Evolutionary conservation across 179 eudicot species (phyloP).

Genomic region (Beta macrorhiza): DNA sequence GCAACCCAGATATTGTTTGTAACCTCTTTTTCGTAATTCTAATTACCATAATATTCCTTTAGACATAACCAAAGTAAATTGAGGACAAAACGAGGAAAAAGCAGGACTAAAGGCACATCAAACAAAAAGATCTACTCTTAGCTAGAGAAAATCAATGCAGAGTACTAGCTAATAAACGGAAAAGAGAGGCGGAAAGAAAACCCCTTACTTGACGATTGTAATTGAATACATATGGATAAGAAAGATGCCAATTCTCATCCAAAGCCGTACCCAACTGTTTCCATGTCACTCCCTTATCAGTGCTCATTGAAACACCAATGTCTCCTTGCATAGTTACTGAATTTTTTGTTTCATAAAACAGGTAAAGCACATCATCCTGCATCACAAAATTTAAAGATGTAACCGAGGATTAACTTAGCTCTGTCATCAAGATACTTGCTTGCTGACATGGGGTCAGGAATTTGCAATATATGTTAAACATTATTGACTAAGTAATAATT

Average conservation of each 20-base stretch:
- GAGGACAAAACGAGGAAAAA: neutral
- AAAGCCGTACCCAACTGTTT: conserved; percentile 78
- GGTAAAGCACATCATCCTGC: conserved; percentile 71
- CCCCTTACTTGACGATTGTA: conserved; percentile 57
- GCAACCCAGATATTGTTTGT: no score
- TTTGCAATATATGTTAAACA: neutral
- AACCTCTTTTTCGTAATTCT: neutral
- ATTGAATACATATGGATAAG: conserved; percentile 78
- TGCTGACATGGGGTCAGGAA: neutral
- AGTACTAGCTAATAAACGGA: neutral
- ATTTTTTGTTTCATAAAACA: conserved; percentile 84
- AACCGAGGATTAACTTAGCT: neutral
- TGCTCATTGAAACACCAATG: conserved; percentile 87
- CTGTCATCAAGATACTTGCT: no score
- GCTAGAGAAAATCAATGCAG: neutral
- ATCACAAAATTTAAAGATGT: conserved; percentile 16
- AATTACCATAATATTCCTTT: neutral
- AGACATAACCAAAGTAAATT: neutral
- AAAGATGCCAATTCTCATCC: conserved; percentile 96
- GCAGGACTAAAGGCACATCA: neutral
- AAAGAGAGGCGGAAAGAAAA: neutral
- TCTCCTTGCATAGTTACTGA: conserved; percentile 91
- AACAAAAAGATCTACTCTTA: neutral
- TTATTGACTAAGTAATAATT: neutral
- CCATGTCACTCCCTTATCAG: conserved; percentile 91